These are phyloP conservation scores for Lasiodiplodia sp. DNA, from an alignment of 2,329 filamentous ascomycete species.

Conservation along the genomic window DNA sequence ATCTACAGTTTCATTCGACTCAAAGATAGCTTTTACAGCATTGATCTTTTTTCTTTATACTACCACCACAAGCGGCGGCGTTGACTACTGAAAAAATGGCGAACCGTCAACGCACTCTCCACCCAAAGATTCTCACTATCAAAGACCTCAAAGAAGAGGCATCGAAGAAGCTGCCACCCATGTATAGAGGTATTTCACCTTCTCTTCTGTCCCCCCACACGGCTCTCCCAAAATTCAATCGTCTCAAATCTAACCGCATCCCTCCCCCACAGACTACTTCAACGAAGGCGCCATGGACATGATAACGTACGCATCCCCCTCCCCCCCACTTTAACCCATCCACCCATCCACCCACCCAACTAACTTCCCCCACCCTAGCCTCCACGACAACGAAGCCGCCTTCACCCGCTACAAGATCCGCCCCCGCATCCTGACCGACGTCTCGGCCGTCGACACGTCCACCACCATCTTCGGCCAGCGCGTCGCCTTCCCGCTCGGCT, in stretches of 20 bases:
- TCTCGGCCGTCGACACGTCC: conserved; percentile 37
- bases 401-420: conserved; percentile 43
- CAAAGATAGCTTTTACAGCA: too few species aligned
- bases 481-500: conserved; percentile 45
- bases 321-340: too few species aligned
- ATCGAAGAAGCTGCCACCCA: conserved; percentile 49
- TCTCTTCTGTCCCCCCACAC: too few species aligned
- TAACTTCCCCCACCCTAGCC: conserved; percentile 34
- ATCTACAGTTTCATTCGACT: too few species aligned
- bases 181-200: conserved; percentile 43
- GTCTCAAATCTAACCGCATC: background rate
- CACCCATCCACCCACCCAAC: too few species aligned
- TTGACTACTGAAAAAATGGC: conserved; percentile 29
- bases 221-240: background rate
- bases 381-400: conserved; percentile 42
- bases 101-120: conserved; percentile 33
- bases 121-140: conserved; percentile 35
- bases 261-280: conserved; percentile 58
- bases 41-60: too few species aligned
- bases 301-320: conserved; percentile 45
- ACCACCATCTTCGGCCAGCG: conserved; percentile 43
- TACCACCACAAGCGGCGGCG: too few species aligned
- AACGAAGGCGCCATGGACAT: conserved; percentile 65
- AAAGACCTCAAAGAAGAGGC: conserved; percentile 45
- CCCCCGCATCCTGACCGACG: conserved; percentile 43